Evolutionary conservation across 257 asterid species (phyloP), one percentile per base, ranked within the genome.

Genomic region (Nicotiana undulata): DNA sequence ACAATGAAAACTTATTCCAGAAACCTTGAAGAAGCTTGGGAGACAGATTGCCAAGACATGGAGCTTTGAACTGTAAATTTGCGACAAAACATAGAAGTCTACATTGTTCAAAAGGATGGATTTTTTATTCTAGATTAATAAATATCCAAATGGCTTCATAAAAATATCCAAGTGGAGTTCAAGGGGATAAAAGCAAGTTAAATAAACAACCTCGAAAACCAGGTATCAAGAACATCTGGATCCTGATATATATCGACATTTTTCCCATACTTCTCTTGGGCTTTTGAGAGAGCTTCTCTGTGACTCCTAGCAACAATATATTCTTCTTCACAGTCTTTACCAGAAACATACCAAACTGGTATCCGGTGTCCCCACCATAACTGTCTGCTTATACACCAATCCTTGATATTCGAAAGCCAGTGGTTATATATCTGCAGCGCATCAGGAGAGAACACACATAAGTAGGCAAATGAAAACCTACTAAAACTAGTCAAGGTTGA

Each of bases 311-410:
- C 98, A 88, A 93, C 99, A 88, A 95, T 87, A 86, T 91, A 95
- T 75, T 92, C 97, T 72, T 93, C 97, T 79, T 93, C 97, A 81
- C 88, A 83, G 83, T 95, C 94, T 88, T 93, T 91, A 81, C 97
- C 99, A 56, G 82, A 93, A 85, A 93, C 85, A 83, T 95, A 95
- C 99, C 98, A 95, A 76, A 95, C 99, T 37, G 99, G 99, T 85
- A 95, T 93, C 18, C 97, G 97, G 81, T 95, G 99, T 61, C 99
- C 99, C 99, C 99, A 95, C 99, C 99, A 95, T 26, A 93, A 89
- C 86, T 95, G 99, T 85, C 99, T 86, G 91, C 99, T 95, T 84
- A 95, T 95, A 84, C 99, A 95, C 99, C 99, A 95, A 88, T 95
- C 98, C 87, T 95, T 95, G 91, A 95, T 95, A 82, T 95, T 93